A percentile compares a stretch with the other conserved stretches of the same genome.
phyloP scores from a whole-genome alignment of 1,284 basidiomycete species.

The Lentinus polychrous region DNA sequence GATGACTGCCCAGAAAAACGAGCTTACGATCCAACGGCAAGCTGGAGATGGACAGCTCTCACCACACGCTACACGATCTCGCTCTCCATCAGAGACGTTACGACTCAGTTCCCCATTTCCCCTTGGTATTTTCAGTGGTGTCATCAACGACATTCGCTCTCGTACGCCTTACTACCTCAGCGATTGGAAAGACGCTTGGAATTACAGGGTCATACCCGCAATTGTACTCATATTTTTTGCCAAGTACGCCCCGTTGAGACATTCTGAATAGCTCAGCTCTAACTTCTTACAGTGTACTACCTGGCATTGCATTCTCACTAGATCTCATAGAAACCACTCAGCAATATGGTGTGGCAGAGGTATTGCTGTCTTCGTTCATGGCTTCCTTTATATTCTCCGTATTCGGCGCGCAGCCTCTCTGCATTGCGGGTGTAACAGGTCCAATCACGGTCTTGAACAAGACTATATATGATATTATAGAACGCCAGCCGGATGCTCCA shows the following conservation, averaged over 20 bases:
- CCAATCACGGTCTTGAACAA: constrained; percentile 91
- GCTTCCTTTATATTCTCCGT: constrained; percentile 89
- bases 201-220: constrained; percentile 76
- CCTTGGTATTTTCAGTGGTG: constrained; percentile 56
- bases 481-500: constrained; percentile 49
- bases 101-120: constrained; percentile 7
- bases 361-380: constrained; percentile 76
- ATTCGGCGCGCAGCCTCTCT: constrained; percentile 87
- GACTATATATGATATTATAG: constrained; percentile 79
- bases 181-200: constrained; percentile 88
- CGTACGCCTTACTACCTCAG: constrained; percentile 77
- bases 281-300: constrained; percentile 56
- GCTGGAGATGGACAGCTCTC: neutral
- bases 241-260: constrained; percentile 43
- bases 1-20: too few species aligned
- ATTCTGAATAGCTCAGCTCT: neutral
- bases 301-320: constrained; percentile 88
- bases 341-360: constrained; percentile 88
- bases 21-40: too few species aligned
- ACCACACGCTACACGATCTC: neutral
- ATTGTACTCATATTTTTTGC: constrained; percentile 75
- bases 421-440: constrained; percentile 91
- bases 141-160: constrained; percentile 69
- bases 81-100: constrained; percentile 20
- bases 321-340: constrained; percentile 91